These are phyloP conservation scores for Trichomonas tenax DNA, from an alignment of 208 protist species.

Conservation along the genomic window DNA sequence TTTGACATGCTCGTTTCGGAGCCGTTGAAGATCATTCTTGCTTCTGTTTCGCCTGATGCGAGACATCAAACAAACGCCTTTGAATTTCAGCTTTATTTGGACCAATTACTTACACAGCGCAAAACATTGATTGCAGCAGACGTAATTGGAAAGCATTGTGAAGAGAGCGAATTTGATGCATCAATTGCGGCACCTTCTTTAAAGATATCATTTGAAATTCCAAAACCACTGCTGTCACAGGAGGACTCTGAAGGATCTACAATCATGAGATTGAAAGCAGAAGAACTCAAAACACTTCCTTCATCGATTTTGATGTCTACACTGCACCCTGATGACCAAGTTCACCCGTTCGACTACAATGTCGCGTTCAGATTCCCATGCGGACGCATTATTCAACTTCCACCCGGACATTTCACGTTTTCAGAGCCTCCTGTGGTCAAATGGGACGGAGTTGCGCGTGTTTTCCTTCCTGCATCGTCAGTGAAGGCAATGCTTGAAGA, in stretches of 20 bases:
- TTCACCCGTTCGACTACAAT: conserved; percentile 7
- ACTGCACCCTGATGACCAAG: neutral
- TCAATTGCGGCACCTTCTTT: neutral
- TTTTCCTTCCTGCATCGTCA: neutral
- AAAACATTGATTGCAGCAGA: neutral
- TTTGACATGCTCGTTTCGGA: neutral
- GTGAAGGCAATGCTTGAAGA: neutral
- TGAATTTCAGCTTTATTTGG: conserved; percentile 3
- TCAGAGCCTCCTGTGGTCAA: neutral
- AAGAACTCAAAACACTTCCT: neutral
- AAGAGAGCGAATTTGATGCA: conserved; percentile 8
- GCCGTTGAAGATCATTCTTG: neutral
- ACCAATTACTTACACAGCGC: neutral
- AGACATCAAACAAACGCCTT: neutral
- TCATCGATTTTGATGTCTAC: neutral
- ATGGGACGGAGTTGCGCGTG: neutral
- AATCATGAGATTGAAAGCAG: neutral
- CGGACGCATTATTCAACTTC: neutral
- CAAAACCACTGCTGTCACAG: neutral
- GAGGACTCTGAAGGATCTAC: neutral
- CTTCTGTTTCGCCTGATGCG: neutral
- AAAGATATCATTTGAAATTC: neutral
- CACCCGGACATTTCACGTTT: neutral
- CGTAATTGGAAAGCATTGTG: conserved; percentile 2
- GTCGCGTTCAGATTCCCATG: neutral